Evolutionary conservation across 805 yeast genomes (phyloP).

Genomic region (Sugiyamaella lignohabitans): DNA sequence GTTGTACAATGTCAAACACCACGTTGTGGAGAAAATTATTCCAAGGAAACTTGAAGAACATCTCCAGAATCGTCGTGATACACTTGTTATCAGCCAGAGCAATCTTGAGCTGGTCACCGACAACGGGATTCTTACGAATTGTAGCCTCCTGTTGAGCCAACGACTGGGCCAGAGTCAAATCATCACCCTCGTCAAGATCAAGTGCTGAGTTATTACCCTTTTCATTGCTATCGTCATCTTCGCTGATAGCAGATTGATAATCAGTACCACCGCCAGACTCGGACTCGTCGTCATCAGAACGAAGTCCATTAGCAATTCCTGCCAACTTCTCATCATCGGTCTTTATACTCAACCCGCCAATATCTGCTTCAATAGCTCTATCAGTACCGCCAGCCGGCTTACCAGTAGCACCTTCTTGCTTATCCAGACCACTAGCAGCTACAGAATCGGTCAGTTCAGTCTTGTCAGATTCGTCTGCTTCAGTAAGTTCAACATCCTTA

Average conservation of each 20-base stretch:
- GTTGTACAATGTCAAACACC: constrained; percentile 94
- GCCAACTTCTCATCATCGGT: constrained; percentile 25
- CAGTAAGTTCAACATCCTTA: not conserved
- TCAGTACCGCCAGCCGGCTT: constrained; percentile 10
- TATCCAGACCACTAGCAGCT: constrained; percentile 5
- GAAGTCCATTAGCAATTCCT: constrained; percentile 21
- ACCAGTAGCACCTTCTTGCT: constrained; percentile 27
- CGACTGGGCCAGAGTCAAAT: constrained; percentile 5
- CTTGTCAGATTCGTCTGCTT: not conserved
- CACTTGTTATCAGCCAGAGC: constrained; percentile 70
- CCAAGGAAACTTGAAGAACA: constrained; percentile 89
- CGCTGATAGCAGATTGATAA: constrained; percentile 8
- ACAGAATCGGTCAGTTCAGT: not conserved
- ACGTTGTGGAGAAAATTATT: constrained; percentile 96
- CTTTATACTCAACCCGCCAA: constrained; percentile 20
- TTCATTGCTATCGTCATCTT: constrained; percentile 2
- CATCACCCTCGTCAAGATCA: not conserved
- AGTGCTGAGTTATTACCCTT: not conserved
- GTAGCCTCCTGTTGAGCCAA: constrained; percentile 33
- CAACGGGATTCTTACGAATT: constrained; percentile 55
- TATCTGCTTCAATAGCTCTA: constrained; percentile 18
- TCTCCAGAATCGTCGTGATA: constrained; percentile 56
- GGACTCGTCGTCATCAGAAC: constrained; percentile 22
- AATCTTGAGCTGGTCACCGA: constrained; percentile 84
- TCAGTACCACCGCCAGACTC: constrained; percentile 10